These are phyloP conservation scores for Yarrowia sp. DNA, from an alignment of 805 yeast species.

Conservation along the genomic window DNA sequence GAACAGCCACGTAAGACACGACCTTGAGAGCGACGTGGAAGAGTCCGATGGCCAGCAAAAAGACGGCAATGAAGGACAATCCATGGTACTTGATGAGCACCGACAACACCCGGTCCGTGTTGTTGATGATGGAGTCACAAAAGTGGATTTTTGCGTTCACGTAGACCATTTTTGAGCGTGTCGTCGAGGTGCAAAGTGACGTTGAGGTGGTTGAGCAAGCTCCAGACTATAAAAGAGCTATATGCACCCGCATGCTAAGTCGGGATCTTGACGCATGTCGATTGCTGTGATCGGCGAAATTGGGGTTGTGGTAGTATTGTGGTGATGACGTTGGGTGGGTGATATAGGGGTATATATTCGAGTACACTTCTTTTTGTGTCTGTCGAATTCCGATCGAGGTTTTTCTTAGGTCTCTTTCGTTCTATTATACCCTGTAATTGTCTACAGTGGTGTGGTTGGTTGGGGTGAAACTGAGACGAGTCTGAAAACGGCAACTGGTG, in stretches of 20 bases:
- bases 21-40: slow-evolving; percentile 51
- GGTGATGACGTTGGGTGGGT: no score
- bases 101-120: background rate
- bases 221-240: background rate
- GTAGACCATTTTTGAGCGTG: background rate
- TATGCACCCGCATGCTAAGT: background rate
- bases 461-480: no score
- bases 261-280: no score
- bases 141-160: slow-evolving; percentile 14
- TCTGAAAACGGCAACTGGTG: no score
- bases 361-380: no score
- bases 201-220: background rate
- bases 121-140: slow-evolving; percentile 1
- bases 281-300: no score
- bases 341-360: no score
- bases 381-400: no score
- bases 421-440: no score
- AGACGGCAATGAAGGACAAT: slow-evolving; percentile 20
- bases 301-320: no score
- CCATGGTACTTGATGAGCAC: slow-evolving; percentile 22
- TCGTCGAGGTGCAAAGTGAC: background rate
- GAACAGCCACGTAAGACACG: slow-evolving; percentile 50
- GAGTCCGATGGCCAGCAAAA: slow-evolving; percentile 45
- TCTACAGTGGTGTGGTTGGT: no score
- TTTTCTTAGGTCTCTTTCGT: no score